Evolutionary conservation across 108 stramenopile genomes (phyloP), one percentile per base, ranked within the genome.

Genomic region (Fistulifera solaris): DNA sequence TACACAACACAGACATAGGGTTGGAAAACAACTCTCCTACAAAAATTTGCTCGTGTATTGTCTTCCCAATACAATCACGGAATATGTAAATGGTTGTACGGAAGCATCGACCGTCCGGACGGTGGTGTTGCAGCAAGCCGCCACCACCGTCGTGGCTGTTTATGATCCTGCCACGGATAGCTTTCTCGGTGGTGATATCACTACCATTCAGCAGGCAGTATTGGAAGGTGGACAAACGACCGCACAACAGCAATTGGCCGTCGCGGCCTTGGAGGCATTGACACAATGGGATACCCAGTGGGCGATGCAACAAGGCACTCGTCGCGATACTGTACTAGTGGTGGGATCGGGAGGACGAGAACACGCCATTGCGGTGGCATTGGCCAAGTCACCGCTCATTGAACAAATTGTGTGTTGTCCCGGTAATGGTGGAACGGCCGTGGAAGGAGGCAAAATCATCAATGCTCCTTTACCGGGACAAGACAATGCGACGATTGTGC

Each of bases 271-370:
- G 19, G 26, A 47, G 42, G 69, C 80, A 10, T 48, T 88, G 4
- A 54, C 75, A 11, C 48, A 68, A 27, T 61, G 82, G 27, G 87
- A 88, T 43, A 27, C 28, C 17, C 31, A 56, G 42, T 73, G 70
- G 14, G 67, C 80, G 11, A 38, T 40, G 19, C 63, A 77, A 57
- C 55, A 80, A 13, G 49, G 62, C 23, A 10, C 59, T 49, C 27
- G 38, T 46, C 11, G 62, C 58, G 83, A 87, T 73, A 61, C 67
- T 40, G 81, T 93, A 2, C 78, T 93, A 35, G 80, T 93, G 25
- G 79, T 93, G 31, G 92, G 92, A 50, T 73, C 76, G 17, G 92
- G 91, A 45, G 91, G 91, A 3, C 70, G 87, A 40, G 92, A 93
- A 58, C 92, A 93, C 63, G 92, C 92, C 15, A 59, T 93, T 14